phyloP scores from a whole-genome alignment of 257 asterid genomes.

The Perilla frutescens region DNA sequence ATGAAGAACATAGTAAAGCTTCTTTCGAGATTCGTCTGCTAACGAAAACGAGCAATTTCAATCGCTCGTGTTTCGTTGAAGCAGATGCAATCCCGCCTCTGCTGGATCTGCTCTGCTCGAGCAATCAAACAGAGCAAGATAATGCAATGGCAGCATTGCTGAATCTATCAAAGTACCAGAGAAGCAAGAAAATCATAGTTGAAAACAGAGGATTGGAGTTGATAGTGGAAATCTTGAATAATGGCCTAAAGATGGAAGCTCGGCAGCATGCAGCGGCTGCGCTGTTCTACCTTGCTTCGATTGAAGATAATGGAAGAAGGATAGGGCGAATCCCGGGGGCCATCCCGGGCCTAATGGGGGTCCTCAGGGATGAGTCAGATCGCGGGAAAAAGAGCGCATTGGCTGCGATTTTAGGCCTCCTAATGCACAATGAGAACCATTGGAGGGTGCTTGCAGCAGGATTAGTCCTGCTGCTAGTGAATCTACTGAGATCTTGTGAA shows the following conservation, averaged over 20 bases:
- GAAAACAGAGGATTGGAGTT: conserved; percentile 57
- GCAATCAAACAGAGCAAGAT: conserved; percentile 51
- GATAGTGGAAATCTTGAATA: conserved; percentile 51
- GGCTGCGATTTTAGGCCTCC: conserved; percentile 62
- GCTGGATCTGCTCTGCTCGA: conserved; percentile 47
- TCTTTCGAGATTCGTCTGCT: conserved; percentile 74
- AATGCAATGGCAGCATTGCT: conserved; percentile 64
- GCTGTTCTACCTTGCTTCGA: conserved; percentile 76
- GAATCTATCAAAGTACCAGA: conserved; percentile 62
- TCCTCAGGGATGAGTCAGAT: conserved; percentile 52
- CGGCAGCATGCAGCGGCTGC: conserved; percentile 81
- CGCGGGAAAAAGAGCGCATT: conserved; percentile 64
- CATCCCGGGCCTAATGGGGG: conserved; percentile 54
- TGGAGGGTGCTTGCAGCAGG: conserved; percentile 59
- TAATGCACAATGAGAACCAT: conserved; percentile 66
- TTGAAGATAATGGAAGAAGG: conserved; percentile 55
- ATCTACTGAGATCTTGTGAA: conserved; percentile 44
- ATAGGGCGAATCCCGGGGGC: conserved; percentile 60
- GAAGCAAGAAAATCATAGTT: conserved; percentile 47
- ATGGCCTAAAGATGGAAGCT: conserved; percentile 57
- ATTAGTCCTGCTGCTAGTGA: conserved; percentile 52
- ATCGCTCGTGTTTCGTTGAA: conserved; percentile 78
- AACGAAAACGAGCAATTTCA: conserved; percentile 77
- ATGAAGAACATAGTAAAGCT: conserved; percentile 51
- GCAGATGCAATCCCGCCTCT: conserved; percentile 60